phyloP scores from a whole-genome alignment of 2,329 filamentous ascomycete species.

The Colletotrichum gigasporum region DNA sequence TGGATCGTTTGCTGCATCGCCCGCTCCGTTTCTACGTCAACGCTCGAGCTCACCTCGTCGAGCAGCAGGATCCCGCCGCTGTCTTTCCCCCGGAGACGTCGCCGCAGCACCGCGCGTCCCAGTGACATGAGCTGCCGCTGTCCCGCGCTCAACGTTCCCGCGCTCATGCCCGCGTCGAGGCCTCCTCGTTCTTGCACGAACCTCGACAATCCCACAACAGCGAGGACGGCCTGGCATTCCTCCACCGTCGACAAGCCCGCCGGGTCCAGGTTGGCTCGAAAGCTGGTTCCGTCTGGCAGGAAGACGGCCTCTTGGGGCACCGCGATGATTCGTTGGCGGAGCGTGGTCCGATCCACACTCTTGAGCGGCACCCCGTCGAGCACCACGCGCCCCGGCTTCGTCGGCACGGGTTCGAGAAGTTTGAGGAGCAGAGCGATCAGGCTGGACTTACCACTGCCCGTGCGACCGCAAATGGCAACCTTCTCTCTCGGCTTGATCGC shows the following conservation, averaged over 20 bases:
- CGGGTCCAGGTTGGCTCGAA: conserved; percentile 48
- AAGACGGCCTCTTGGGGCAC: conserved; percentile 58
- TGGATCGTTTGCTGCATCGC: conserved; percentile 41
- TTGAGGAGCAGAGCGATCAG: conserved; percentile 37
- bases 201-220: conserved; percentile 38
- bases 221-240: conserved; percentile 39
- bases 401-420: conserved; percentile 41
- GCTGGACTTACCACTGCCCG: neutral
- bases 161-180: too few relatives aligned
- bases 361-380: conserved; percentile 49
- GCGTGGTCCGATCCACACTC: conserved; percentile 43
- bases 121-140: too few relatives aligned
- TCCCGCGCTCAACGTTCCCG: too few relatives aligned
- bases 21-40: conserved; percentile 43
- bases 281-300: conserved; percentile 46
- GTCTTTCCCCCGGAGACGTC: too few relatives aligned
- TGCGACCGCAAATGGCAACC: conserved; percentile 4
- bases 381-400: conserved; percentile 33
- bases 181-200: conserved; percentile 37
- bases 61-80: conserved; percentile 39
- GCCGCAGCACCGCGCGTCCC: too few relatives aligned
- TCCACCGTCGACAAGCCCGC: conserved; percentile 31
- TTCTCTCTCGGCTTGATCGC: neutral
- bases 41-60: conserved; percentile 43
- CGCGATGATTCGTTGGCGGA: conserved; percentile 53